These are phyloP conservation scores for Leishmania amazonensis DNA, from an alignment of 208 protist species.

Conservation along the genomic window DNA sequence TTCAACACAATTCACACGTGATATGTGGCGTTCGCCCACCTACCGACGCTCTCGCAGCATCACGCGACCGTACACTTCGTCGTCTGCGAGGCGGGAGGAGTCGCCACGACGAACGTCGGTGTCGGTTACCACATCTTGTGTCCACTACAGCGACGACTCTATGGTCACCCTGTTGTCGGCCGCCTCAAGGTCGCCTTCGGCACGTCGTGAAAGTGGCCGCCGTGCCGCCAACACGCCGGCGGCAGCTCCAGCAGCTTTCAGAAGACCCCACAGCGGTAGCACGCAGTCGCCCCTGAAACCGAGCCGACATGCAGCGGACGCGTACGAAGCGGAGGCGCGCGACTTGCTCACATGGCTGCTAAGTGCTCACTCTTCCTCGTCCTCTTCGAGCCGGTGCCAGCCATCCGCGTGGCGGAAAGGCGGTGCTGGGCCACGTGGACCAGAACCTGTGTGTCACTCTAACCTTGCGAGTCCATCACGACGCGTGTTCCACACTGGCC, in stretches of 20 bases:
- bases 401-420: background rate
- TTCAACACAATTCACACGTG: background rate
- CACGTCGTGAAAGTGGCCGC: background rate
- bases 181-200: background rate
- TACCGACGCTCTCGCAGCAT: background rate
- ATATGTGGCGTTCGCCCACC: background rate
- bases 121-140: background rate
- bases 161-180: background rate
- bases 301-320: background rate
- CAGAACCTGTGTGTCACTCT: background rate
- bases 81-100: background rate
- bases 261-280: background rate
- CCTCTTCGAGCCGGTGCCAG: background rate
- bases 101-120: background rate
- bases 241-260: background rate
- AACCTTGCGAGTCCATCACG: background rate
- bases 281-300: background rate
- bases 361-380: background rate
- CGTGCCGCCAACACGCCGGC: background rate
- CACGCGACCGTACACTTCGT: background rate
- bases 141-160: background rate
- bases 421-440: too few relatives aligned
- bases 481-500: constrained; percentile 11
- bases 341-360: constrained; percentile 10
- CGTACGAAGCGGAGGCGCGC: background rate